Percentiles rank a stretch among this genome's conserved stretches.
Evolutionary conservation across 2,329 filamentous ascomycete genomes (phyloP).

Genomic region (Trichoderma breve): DNA sequence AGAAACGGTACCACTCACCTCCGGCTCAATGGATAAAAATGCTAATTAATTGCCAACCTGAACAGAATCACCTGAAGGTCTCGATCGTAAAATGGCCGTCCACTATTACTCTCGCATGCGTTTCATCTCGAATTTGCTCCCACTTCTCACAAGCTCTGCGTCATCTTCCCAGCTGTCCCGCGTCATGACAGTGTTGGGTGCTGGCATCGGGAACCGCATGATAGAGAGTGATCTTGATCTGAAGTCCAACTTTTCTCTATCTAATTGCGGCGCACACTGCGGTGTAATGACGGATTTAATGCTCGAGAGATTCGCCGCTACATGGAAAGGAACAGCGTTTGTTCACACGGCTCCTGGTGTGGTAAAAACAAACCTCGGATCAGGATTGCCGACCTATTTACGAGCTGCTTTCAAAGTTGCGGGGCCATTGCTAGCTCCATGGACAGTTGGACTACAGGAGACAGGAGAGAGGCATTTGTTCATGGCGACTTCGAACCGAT

Average conservation of each 20-base stretch:
- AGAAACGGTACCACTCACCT: not conserved
- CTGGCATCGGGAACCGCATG: not conserved
- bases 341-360: not conserved
- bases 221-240: not conserved
- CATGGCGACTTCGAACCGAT: not conserved
- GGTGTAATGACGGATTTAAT: not conserved
- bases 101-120: not conserved
- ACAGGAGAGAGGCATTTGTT: not conserved
- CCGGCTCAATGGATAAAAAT: not conserved
- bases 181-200: not conserved
- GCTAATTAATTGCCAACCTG: not conserved
- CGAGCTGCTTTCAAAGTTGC: not conserved
- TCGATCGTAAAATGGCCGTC: slow-evolving; percentile 47
- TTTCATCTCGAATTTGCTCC: not conserved
- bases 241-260: not conserved
- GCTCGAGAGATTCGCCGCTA: not conserved
- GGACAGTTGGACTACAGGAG: not conserved
- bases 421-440: not conserved
- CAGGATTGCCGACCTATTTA: not conserved
- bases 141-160: not conserved
- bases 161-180: not conserved
- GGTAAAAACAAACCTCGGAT: not conserved
- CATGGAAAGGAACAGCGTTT: not conserved
- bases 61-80: slow-evolving; percentile 55
- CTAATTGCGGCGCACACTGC: not conserved